These are phyloP conservation scores for Solanum etuberosum DNA, from an alignment of 257 asterid genomes.

Conservation along the genomic window DNA sequence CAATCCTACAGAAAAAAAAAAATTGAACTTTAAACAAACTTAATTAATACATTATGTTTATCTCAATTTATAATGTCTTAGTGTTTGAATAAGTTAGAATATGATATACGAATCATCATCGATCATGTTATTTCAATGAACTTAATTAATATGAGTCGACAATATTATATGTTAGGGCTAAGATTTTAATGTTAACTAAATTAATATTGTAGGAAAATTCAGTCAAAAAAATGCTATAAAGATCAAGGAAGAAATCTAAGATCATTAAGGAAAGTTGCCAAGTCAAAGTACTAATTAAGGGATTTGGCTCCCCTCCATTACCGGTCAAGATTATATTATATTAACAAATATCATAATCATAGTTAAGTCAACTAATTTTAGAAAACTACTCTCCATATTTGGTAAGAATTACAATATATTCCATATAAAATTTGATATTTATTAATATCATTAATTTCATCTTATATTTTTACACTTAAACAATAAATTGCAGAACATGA, in stretches of 20 bases:
- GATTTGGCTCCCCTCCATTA: too few relatives aligned
- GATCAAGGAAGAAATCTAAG: not conserved
- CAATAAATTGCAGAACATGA: too few relatives aligned
- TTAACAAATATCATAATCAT: too few relatives aligned
- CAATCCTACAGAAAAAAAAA: not conserved
- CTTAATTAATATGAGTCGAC: not conserved
- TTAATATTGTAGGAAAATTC: not conserved
- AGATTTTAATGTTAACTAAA: not conserved
- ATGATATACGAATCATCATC: not conserved
- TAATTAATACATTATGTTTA: not conserved
- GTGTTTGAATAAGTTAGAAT: not conserved
- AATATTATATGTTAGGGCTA: not conserved
- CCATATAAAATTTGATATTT: too few relatives aligned
- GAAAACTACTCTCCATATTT: too few relatives aligned
- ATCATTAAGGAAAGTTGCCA: not conserved
- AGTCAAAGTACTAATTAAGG: not conserved
- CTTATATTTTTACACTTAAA: too few relatives aligned
- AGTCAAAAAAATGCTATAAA: not conserved
- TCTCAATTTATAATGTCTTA: not conserved
- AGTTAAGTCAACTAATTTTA: too few relatives aligned
- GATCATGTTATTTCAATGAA: not conserved
- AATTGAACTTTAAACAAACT: not conserved
- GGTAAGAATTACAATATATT: too few relatives aligned
- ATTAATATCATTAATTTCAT: too few relatives aligned
- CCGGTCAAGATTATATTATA: too few relatives aligned